phyloP scores from a whole-genome alignment of 2,329 filamentous ascomycete genomes.

The Malbranchea cinnamomea region DNA sequence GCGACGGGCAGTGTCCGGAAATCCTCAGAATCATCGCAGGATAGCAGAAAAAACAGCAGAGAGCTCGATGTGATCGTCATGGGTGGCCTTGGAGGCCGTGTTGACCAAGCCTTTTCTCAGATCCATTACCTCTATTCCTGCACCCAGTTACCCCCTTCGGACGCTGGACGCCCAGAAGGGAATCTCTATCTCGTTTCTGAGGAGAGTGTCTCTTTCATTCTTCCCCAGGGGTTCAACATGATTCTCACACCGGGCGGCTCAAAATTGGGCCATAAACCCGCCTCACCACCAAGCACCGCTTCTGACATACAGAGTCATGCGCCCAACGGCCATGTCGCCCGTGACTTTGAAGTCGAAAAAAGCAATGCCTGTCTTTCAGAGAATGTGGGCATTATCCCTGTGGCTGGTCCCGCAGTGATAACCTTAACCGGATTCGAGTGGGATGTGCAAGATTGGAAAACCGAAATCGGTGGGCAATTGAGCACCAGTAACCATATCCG shows the following conservation, averaged over 20 bases:
- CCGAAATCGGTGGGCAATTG: constrained; percentile 54
- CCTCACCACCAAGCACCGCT: constrained; percentile 2
- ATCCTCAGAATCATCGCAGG: neutral
- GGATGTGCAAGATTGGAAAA: constrained; percentile 76
- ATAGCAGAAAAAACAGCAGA: constrained; percentile 10
- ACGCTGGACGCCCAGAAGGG: constrained; percentile 21
- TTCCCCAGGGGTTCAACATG: constrained; percentile 52
- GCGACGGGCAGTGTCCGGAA: neutral
- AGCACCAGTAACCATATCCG: constrained; percentile 73
- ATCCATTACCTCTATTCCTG: constrained; percentile 62
- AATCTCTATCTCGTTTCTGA: constrained; percentile 67
- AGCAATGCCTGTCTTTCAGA: constrained; percentile 45
- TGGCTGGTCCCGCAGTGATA: constrained; percentile 66
- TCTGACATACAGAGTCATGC: constrained; percentile 5
- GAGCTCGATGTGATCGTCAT: constrained; percentile 57
- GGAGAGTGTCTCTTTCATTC: constrained; percentile 65
- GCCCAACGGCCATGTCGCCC: neutral
- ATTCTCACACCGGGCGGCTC: constrained; percentile 45
- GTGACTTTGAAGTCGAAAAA: constrained; percentile 21
- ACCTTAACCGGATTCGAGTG: constrained; percentile 72
- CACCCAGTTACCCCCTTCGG: constrained; percentile 3
- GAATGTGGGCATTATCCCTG: constrained; percentile 72
- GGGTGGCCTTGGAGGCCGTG: constrained; percentile 73
- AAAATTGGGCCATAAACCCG: neutral
- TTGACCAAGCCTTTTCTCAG: constrained; percentile 83